Evolutionary conservation across 1,284 basidiomycete species (phyloP), one percentile per base, ranked within the genome.

Genomic region (Fomitiporia mediterranea): DNA sequence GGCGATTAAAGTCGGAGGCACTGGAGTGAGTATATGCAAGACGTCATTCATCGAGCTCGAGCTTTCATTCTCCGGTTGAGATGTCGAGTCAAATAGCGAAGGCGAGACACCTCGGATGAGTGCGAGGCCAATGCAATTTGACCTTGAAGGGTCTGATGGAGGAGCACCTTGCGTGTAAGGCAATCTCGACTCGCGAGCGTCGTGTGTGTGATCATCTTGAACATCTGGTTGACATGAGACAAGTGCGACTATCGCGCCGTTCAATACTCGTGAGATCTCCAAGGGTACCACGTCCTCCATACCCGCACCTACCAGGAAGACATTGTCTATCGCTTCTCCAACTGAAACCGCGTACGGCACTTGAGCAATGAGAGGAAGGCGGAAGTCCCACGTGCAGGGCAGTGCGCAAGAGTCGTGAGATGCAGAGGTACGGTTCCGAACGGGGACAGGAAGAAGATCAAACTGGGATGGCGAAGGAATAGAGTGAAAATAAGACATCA

Each of bases 401-500:
- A 37, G 43, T 7, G 60, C 49, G 5, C 27, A 70, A 72, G 8
- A 69, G 40, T 55, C 75, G 69, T 6, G 61, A 50, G 52, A 68
- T 52, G 32, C 60, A 38, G 28, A 46, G 47, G 6, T 64, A 57
- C 1, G 59, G 42, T 11, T 48, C 51, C 6, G 43, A 53, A 46
- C n/a, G 15, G 4, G 30, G 30, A 19, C 23, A 27, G 27, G 43
- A 35, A 34, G 53, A 23, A 23, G 48, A 43, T 32, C 11, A 35
- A 4, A 42, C 21, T 42, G 46, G 0, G 40, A 17, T 2, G 61
- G 42, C 2, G 80, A 74, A 63, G 85, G 83, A 0, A 71, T 52
- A n/a, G 82, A 76, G 67, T 95, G 82, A 61, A 97, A 86, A 72
- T 95, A 95, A 0, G 91, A 89, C n/a, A 95, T 72, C 23, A 89